phyloP scores from a whole-genome alignment of 768 basidiomycete species.

The Russula vinacea region DNA sequence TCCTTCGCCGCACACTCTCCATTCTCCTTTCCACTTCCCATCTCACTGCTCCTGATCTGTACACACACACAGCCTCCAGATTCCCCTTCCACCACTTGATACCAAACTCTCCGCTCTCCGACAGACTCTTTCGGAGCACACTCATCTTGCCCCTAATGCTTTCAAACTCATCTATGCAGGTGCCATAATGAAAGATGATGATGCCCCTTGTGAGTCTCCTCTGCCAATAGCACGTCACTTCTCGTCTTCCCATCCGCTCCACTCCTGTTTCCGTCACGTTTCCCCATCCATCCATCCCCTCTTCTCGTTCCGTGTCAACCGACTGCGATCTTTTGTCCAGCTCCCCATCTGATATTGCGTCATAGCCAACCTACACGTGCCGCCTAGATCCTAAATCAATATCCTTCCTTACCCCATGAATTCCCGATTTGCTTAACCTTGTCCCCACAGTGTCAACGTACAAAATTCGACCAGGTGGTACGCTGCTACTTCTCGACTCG shows the following conservation, averaged over 20 bases:
- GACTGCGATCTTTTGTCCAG: neutral
- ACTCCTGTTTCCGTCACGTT: conserved; percentile 27
- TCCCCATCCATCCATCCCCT: conserved; percentile 17
- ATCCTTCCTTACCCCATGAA: conserved; percentile 17
- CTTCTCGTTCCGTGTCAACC: neutral
- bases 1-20: conserved; percentile 11
- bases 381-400: neutral
- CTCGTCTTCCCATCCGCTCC: conserved; percentile 3
- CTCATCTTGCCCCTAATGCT: conserved; percentile 60
- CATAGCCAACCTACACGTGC: conserved; percentile 1
- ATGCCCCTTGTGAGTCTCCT: conserved; percentile 51
- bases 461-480: conserved; percentile 62
- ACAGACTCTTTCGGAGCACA: conserved; percentile 63
- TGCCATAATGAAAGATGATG: conserved; percentile 85
- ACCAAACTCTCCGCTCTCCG: conserved; percentile 60
- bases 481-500: conserved; percentile 58
- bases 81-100: conserved; percentile 54
- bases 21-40: conserved; percentile 13
- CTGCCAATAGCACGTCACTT: conserved; percentile 12
- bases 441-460: conserved; percentile 63
- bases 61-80: conserved; percentile 42
- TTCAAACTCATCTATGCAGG: conserved; percentile 91
- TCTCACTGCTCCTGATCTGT: conserved; percentile 7
- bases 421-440: conserved; percentile 28
- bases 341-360: conserved; percentile 22